Percentiles rank a stretch among this genome's conserved stretches.
These are phyloP conservation scores for Curvularia hawaiiensis DNA, from an alignment of 2,329 filamentous ascomycete genomes.

Conservation along the genomic window DNA sequence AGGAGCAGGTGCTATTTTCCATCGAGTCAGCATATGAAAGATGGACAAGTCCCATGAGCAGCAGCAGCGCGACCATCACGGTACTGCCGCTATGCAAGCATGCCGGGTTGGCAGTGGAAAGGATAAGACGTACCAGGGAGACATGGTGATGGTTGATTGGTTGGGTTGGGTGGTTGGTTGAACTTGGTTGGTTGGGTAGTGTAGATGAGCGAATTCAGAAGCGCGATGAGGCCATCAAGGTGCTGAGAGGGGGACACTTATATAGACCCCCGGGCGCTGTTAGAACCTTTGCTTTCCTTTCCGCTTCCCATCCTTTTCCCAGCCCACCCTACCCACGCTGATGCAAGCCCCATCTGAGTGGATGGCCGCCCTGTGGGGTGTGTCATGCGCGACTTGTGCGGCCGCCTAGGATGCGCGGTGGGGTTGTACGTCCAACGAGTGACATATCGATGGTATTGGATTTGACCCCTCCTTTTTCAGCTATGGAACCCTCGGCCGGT, in stretches of 20 bases:
- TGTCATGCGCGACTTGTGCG: constrained; percentile 14
- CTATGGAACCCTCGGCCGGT: neutral
- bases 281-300: neutral
- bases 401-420: neutral
- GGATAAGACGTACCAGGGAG: constrained; percentile 30
- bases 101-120: neutral
- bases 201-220: constrained; percentile 8
- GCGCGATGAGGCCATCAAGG: constrained; percentile 31
- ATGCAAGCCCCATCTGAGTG: neutral
- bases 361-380: neutral
- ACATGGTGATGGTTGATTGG: constrained; percentile 23
- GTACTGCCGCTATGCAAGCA: constrained; percentile 20
- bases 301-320: neutral
- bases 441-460: constrained; percentile 11
- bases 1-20: constrained; percentile 29
- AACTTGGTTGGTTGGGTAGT: constrained; percentile 8
- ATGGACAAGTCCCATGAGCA: no score
- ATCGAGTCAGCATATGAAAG: no score
- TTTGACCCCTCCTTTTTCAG: neutral
- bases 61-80: constrained; percentile 19
- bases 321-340: neutral
- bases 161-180: constrained; percentile 9
- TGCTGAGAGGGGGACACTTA: constrained; percentile 23
- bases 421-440: constrained; percentile 6
- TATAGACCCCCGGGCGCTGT: constrained; percentile 13